Conservation (phyloP, 2,329 filamentous ascomycete genomes). For the Balansia obtecta region DNA sequence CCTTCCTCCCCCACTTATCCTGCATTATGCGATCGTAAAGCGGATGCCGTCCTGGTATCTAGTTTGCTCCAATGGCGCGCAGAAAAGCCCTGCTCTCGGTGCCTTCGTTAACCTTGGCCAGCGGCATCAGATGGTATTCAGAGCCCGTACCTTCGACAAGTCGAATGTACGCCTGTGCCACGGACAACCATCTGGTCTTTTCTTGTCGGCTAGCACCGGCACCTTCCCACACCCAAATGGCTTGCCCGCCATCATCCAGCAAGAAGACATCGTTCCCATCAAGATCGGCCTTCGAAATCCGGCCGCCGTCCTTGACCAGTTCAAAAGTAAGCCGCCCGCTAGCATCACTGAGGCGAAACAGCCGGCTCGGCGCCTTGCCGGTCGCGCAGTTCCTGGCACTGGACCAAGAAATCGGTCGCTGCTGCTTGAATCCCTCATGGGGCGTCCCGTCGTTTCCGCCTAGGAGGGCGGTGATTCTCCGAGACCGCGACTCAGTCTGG, state of each 20-base stretch:
- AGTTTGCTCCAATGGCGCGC: slow-evolving; percentile 25
- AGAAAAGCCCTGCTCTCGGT: slow-evolving; percentile 41
- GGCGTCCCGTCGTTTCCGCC: slow-evolving; percentile 32
- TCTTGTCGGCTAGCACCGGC: slow-evolving; percentile 42
- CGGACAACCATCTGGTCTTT: slow-evolving; percentile 46
- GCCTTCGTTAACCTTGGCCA: slow-evolving; percentile 46
- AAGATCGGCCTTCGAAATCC: slow-evolving; percentile 34
- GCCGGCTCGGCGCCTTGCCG: slow-evolving; percentile 22
- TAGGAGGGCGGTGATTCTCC: slow-evolving; percentile 42
- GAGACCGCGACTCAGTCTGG: slow-evolving; percentile 44
- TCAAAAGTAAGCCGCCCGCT: slow-evolving; percentile 44
- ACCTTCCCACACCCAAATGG: slow-evolving; percentile 57
- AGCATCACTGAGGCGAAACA: slow-evolving; percentile 52
- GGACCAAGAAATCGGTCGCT: slow-evolving; percentile 25
- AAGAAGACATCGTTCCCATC: slow-evolving; percentile 51
- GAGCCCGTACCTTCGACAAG: slow-evolving; percentile 20
- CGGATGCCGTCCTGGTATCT: background rate
- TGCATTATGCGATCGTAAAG: background rate
- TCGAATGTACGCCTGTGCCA: slow-evolving; percentile 43
- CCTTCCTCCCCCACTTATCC: background rate
- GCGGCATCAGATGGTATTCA: slow-evolving; percentile 31
- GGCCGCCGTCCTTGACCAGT: slow-evolving; percentile 41
- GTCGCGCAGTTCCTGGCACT: background rate
- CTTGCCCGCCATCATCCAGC: slow-evolving; percentile 41
- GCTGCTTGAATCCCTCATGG: slow-evolving; percentile 25